Evolutionary conservation across 1,139 yeast species (phyloP), one percentile per base, ranked within the genome.

Genomic region (Yarrowia galli): DNA sequence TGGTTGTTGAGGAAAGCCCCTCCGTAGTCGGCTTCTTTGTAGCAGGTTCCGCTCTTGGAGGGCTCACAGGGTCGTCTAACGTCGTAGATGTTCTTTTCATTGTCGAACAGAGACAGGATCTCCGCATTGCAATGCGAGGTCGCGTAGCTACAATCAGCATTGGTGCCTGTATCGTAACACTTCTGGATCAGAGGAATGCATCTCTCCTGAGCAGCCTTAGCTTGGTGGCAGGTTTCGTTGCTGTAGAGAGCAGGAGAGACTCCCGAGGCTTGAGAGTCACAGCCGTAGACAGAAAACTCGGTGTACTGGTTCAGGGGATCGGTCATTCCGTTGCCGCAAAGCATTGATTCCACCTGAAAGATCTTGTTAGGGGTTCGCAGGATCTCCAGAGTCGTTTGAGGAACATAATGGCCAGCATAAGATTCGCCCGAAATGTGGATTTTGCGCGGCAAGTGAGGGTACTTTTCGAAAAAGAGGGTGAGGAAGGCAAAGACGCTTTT

Each of bases 341-440:
- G 76, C 7, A 89, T 84, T 1, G 92, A 87, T 5, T 84, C 75
- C 73, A 89, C 81, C 69, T 87, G 84, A 74, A 88, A 88, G 23
- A 22, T 38, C 23, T 54, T 54, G 35, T 54, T 40, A 35, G 46
- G 1, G 18, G 46, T 40, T n/a, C 42, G 40, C 46, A 54, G 16
- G 35, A 54, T 54, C 13, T 54, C 48, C 61, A 54, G 61, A 23
- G 61, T 54, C 22, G 61, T 54, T 25, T 54, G 61, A 35, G 93
- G 92, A 70, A 88, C 85, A 75, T 88, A 88, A 75, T 88, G 92
- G 40, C 93, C 93, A 48, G 91, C 92, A 74, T 89, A 89, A 4
- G 91, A 87, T 75, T 88, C 92, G 70, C 92, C 93, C 67, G 92
- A 85, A 74, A 89, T 85, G 75, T 89, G 92, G 82, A 89, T 87